Conservation (phyloP, 306 rosid species). For the Carpinus viminea region DNA sequence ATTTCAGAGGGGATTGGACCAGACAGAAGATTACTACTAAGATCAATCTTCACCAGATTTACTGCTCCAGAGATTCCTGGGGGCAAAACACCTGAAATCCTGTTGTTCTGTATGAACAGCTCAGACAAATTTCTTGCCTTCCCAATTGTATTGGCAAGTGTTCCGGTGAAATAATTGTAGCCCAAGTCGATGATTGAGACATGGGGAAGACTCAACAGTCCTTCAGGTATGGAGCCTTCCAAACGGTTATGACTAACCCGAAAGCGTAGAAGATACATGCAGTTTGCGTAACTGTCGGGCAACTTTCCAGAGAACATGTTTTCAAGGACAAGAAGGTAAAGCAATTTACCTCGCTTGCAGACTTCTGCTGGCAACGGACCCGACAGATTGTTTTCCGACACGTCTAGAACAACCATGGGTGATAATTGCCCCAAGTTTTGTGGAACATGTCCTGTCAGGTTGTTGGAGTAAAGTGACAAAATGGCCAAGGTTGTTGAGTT, state of each 20-base stretch:
- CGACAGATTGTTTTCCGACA: constrained; percentile 73
- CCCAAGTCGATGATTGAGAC: constrained; percentile 80
- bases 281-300: constrained; percentile 60
- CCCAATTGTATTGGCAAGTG: constrained; percentile 49
- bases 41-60: constrained; percentile 78
- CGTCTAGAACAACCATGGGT: constrained; percentile 62
- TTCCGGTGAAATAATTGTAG: constrained; percentile 62
- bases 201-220: constrained; percentile 66
- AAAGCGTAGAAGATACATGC: constrained; percentile 70
- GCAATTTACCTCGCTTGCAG: constrained; percentile 65
- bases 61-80: constrained; percentile 62
- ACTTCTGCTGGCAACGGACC: constrained; percentile 80
- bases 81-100: constrained; percentile 72
- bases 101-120: constrained; percentile 74
- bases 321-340: constrained; percentile 68
- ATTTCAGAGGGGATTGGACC: constrained; percentile 87
- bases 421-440: constrained; percentile 69
- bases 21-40: constrained; percentile 69
- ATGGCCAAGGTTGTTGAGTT: constrained; percentile 62
- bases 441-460: constrained; percentile 67
- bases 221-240: constrained; percentile 69
- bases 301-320: constrained; percentile 75
- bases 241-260: constrained; percentile 70
- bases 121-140: constrained; percentile 77
- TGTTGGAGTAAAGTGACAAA: constrained; percentile 78